phyloP scores from a whole-genome alignment of 768 basidiomycete species.

The Pulveroboletus sp. region DNA sequence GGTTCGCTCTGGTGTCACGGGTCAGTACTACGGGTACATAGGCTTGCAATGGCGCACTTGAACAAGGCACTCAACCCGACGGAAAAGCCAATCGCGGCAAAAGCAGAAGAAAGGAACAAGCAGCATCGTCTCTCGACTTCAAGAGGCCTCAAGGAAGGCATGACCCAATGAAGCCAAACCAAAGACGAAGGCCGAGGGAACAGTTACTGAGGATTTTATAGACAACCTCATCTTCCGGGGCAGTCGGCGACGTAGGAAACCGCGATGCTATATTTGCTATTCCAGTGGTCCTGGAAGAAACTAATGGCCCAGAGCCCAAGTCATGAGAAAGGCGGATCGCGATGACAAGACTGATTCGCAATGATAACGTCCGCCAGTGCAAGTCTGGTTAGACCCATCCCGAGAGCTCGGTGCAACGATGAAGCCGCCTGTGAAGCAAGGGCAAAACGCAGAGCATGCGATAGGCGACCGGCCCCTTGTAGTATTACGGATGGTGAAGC shows the following conservation, averaged over 20 bases:
- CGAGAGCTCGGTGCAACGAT: no score
- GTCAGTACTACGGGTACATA: neutral
- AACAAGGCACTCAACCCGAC: slow-evolving; percentile 19
- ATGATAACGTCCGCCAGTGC: no score
- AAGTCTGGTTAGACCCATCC: no score
- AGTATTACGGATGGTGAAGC: no score
- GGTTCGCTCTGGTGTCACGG: slow-evolving; percentile 8
- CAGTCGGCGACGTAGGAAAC: neutral
- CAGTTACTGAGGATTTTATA: slow-evolving; percentile 1
- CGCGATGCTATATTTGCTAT: neutral
- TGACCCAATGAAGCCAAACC: neutral
- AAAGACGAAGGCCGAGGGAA: neutral
- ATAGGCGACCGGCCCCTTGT: no score
- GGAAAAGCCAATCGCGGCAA: slow-evolving; percentile 19
- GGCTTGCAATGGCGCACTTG: slow-evolving; percentile 11
- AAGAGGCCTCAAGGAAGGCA: slow-evolving; percentile 5
- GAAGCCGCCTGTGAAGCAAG: neutral
- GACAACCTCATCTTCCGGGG: neutral
- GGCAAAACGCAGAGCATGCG: neutral
- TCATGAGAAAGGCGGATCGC: neutral
- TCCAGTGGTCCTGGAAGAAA: neutral
- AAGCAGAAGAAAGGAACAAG: slow-evolving; percentile 30
- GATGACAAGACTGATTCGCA: neutral
- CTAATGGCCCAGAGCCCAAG: neutral
- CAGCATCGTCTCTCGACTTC: slow-evolving; percentile 13